Evolutionary conservation across 306 rosid genomes (phyloP).

Genomic region (Acacia confusa): DNA sequence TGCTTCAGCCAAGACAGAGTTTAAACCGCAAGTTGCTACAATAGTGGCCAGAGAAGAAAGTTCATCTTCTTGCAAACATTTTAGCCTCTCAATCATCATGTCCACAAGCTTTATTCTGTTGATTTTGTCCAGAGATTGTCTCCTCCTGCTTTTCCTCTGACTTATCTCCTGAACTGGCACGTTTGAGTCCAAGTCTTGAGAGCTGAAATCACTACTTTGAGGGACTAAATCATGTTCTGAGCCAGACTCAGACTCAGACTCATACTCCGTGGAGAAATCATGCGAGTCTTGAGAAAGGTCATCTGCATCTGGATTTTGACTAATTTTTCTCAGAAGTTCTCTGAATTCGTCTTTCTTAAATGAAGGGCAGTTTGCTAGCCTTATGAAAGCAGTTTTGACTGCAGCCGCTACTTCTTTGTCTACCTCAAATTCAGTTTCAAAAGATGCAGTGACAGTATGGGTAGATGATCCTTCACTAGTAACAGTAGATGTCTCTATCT

Average conservation of each 20-base stretch:
- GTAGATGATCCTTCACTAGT: constrained; percentile 63
- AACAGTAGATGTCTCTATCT: constrained; percentile 60
- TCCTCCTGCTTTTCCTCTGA: constrained; percentile 56
- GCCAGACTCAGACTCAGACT: constrained; percentile 60
- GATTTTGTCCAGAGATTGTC: constrained; percentile 56
- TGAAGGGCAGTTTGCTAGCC: constrained; percentile 74
- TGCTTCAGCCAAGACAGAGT: constrained; percentile 79
- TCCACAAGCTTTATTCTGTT: constrained; percentile 58
- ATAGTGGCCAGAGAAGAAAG: constrained; percentile 92
- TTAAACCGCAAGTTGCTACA: constrained; percentile 90
- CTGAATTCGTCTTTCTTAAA: constrained; percentile 68
- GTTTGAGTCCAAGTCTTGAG: constrained; percentile 46
- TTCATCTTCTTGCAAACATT: constrained; percentile 80
- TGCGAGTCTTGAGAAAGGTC: constrained; percentile 47
- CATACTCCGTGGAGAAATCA: constrained; percentile 59
- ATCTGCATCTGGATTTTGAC: constrained; percentile 74
- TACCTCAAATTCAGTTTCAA: constrained; percentile 91
- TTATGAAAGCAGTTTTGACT: constrained; percentile 72
- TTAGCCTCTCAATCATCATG: constrained; percentile 79
- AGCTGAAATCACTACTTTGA: constrained; percentile 33
- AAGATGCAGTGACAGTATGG: constrained; percentile 78
- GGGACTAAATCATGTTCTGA: constrained; percentile 50
- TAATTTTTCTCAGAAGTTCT: constrained; percentile 72
- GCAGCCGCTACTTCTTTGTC: constrained; percentile 92
- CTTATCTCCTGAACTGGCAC: constrained; percentile 38